Evolutionary conservation across 2,329 filamentous ascomycete species (phyloP).

Genomic region (Myrmaecium sp.): DNA sequence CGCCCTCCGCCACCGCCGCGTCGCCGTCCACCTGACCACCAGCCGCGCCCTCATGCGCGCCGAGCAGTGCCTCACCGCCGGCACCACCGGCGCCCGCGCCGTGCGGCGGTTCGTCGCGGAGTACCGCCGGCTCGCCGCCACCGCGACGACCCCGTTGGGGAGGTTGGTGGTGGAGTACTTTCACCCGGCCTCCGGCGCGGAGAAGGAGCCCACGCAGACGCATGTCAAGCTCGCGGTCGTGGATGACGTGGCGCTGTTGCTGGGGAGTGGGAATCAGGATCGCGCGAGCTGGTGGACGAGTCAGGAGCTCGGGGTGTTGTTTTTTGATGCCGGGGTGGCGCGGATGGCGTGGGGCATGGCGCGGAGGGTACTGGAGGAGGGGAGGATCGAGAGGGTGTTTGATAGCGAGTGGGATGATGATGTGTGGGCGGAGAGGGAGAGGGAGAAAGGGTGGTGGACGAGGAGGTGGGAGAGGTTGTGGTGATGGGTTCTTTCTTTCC

Average conservation of each 20-base stretch:
- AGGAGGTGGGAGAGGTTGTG: too few relatives aligned
- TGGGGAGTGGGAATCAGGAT: constrained; percentile 75
- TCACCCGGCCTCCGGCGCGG: constrained; percentile 15
- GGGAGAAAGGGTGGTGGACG: too few relatives aligned
- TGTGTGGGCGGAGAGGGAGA: too few relatives aligned
- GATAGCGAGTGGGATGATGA: too few relatives aligned
- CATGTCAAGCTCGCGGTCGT: constrained; percentile 66
- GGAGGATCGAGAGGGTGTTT: not conserved
- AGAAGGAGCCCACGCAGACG: constrained; percentile 47
- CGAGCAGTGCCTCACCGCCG: constrained; percentile 67
- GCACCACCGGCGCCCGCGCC: constrained; percentile 53
- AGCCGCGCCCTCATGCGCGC: constrained; percentile 55
- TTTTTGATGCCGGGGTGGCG: constrained; percentile 28
- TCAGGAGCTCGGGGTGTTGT: constrained; percentile 58
- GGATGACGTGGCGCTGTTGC: constrained; percentile 47
- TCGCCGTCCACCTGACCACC: constrained; percentile 52
- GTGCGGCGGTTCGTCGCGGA: constrained; percentile 40
- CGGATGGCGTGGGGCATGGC: constrained; percentile 11
- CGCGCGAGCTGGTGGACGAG: constrained; percentile 75
- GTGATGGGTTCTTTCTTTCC: too few relatives aligned
- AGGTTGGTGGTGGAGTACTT: constrained; percentile 44
- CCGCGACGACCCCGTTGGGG: constrained; percentile 20
- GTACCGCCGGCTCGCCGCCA: constrained; percentile 26
- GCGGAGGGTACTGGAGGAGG: constrained; percentile 9
- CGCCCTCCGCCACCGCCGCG: constrained; percentile 46